A percentile compares a stretch with the other conserved stretches of the same genome.
phyloP scores from a whole-genome alignment of 495 filamentous ascomycete species.

The Aspergillus cavernicola region DNA sequence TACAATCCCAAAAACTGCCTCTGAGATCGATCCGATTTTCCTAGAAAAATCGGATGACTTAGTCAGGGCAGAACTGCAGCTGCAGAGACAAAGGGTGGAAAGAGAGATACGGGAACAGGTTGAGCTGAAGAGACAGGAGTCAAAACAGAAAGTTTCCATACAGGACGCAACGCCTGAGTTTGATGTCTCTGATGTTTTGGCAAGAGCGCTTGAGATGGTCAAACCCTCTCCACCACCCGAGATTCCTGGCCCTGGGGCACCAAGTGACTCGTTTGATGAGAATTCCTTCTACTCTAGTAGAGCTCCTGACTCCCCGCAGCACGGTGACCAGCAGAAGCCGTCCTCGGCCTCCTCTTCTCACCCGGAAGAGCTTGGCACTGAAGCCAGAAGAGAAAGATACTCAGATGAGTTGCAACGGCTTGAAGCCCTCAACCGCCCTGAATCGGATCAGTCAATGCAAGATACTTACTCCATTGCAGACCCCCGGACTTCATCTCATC shows the following conservation, averaged over 20 bases:
- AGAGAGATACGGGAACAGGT: slow-evolving; percentile 68
- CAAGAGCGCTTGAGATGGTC: slow-evolving; percentile 68
- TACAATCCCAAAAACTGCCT: slow-evolving; percentile 35
- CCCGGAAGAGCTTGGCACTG: slow-evolving; percentile 23
- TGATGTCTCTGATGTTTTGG: slow-evolving; percentile 70
- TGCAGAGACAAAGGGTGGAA: slow-evolving; percentile 80
- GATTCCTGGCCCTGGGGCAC: slow-evolving; percentile 49
- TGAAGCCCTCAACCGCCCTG: slow-evolving; percentile 42
- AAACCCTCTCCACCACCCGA: slow-evolving; percentile 55
- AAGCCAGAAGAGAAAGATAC: slow-evolving; percentile 28
- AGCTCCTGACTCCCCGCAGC: slow-evolving; percentile 48
- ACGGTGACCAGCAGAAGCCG: slow-evolving; percentile 26
- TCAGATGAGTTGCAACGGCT: slow-evolving; percentile 48
- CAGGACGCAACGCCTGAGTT: slow-evolving; percentile 65
- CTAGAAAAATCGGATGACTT: slow-evolving; percentile 81
- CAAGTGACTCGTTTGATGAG: slow-evolving; percentile 81
- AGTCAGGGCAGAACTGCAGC: slow-evolving; percentile 73
- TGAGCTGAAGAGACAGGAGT: slow-evolving; percentile 58
- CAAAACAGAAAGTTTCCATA: slow-evolving; percentile 49
- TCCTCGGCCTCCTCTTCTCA: slow-evolving; percentile 28
- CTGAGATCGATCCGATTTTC: slow-evolving; percentile 71
- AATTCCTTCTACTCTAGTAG: slow-evolving; percentile 95
- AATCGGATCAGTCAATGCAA: slow-evolving; percentile 45
- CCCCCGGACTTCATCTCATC: slow-evolving; percentile 28
- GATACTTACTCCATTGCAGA: slow-evolving; percentile 47